Evolutionary conservation across 306 rosid genomes (phyloP).

Genomic region (Quercus agrifolia): DNA sequence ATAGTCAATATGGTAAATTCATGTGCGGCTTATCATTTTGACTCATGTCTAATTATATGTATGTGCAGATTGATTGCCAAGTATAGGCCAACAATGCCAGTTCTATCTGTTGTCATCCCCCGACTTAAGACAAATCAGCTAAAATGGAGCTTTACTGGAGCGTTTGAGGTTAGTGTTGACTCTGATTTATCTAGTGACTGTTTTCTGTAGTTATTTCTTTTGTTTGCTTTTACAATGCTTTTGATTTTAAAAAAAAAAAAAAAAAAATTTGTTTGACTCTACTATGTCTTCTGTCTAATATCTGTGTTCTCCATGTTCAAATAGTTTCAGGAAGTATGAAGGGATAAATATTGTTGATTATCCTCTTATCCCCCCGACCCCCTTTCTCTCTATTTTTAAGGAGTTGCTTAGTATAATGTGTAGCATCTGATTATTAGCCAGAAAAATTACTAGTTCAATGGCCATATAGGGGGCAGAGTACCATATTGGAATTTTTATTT

Average conservation of each 20-base stretch:
- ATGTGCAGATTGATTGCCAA: slow-evolving; percentile 81
- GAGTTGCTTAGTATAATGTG: neutral
- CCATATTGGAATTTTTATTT: neutral
- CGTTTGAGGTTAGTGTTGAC: slow-evolving; percentile 71
- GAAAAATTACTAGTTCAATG: neutral
- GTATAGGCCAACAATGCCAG: slow-evolving; percentile 95
- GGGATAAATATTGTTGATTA: neutral
- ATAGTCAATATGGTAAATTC: neutral
- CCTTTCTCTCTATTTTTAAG: neutral
- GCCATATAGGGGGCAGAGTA: neutral
- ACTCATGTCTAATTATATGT: slow-evolving; percentile 2
- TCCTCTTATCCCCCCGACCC: neutral
- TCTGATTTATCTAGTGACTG: neutral
- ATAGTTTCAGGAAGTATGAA: neutral
- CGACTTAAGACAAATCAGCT: slow-evolving; percentile 79
- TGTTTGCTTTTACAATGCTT: neutral
- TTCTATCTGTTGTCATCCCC: slow-evolving; percentile 81
- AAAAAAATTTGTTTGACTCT: no score
- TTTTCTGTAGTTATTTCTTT: neutral
- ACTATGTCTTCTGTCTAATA: neutral
- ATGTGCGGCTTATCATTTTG: slow-evolving; percentile 8
- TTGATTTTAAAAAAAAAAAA: neutral
- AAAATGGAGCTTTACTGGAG: slow-evolving; percentile 94
- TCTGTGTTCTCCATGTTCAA: neutral
- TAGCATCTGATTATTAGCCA: neutral